These are phyloP conservation scores for Diutina rugosa DNA, from an alignment of 1,139 yeast genomes.

Conservation along the genomic window DNA sequence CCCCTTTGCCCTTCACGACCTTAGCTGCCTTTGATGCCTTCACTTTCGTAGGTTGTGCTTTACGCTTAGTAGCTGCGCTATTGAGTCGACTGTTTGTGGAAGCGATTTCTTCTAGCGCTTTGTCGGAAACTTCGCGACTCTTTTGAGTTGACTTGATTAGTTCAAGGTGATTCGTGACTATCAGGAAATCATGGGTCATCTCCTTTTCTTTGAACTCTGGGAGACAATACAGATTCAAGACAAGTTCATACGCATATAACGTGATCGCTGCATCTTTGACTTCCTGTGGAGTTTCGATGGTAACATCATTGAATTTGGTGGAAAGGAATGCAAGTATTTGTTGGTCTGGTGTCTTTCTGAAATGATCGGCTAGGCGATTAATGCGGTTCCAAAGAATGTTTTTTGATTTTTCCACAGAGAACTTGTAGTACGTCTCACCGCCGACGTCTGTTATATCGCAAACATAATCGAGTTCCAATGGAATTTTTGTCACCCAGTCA, in stretches of 20 bases:
- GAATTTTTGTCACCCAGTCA: conserved; percentile 15
- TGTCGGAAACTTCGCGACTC: conserved; percentile 20
- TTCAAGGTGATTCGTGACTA: conserved; percentile 17
- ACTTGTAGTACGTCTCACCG: conserved; percentile 35
- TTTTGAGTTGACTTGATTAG: conserved; percentile 16
- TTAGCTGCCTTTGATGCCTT: conserved; percentile 12
- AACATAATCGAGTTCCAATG: conserved; percentile 11
- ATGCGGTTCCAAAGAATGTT: conserved; percentile 27
- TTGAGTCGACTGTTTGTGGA: conserved; percentile 6
- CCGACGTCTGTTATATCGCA: conserved; percentile 36
- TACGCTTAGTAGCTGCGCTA: conserved; percentile 6
- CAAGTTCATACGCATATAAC: conserved; percentile 16
- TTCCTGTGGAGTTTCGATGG: conserved; percentile 14
- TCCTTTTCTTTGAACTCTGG: conserved; percentile 8
- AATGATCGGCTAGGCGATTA: conserved; percentile 33
- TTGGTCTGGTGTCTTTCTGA: conserved; percentile 26
- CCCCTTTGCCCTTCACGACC: conserved; percentile 45
- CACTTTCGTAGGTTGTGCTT: conserved; percentile 12
- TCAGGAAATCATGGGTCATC: conserved; percentile 15
- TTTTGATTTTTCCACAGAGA: conserved; percentile 16
- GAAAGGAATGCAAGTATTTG: conserved; percentile 21
- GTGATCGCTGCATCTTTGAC: conserved; percentile 13
- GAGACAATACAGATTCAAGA: conserved; percentile 16
- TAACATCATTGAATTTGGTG: conserved; percentile 13
- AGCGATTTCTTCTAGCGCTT: conserved; percentile 18